A percentile compares a stretch with the other conserved stretches of the same genome.
Conservation (phyloP, 2,329 filamentous ascomycete species). For the Fusarium oligoseptatum region DNA sequence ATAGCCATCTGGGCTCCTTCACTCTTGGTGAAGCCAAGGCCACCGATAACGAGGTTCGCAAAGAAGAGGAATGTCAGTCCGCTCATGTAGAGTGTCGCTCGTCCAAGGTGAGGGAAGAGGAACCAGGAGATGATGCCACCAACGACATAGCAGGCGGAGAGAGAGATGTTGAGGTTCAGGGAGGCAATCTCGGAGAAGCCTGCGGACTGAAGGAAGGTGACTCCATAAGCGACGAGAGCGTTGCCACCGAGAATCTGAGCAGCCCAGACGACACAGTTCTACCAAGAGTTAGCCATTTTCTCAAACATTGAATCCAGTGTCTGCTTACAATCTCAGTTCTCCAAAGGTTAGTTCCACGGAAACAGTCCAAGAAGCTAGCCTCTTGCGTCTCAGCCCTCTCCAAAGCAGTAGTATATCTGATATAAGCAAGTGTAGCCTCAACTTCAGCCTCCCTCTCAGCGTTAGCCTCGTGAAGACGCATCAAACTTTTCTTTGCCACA, state of each 20-base stretch:
- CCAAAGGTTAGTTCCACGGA: slow-evolving; percentile 58
- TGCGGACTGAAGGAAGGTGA: slow-evolving; percentile 55
- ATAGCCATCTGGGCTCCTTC: slow-evolving; percentile 24
- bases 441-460: slow-evolving; percentile 45
- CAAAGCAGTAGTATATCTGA: slow-evolving; percentile 39
- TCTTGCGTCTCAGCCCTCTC: slow-evolving; percentile 55
- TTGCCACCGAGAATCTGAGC: slow-evolving; percentile 54
- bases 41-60: slow-evolving; percentile 46
- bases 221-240: slow-evolving; percentile 53
- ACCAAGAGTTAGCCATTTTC: neutral
- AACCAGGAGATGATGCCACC: slow-evolving; percentile 57
- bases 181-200: slow-evolving; percentile 53
- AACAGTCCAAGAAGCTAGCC: slow-evolving; percentile 57
- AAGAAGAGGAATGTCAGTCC: slow-evolving; percentile 56
- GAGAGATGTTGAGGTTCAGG: slow-evolving; percentile 56
- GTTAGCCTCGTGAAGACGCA: slow-evolving; percentile 41
- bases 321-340: slow-evolving; percentile 52
- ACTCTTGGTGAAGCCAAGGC: slow-evolving; percentile 16
- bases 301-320: too few species aligned
- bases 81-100: slow-evolving; percentile 57
- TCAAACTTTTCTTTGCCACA: slow-evolving; percentile 41
- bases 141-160: slow-evolving; percentile 56
- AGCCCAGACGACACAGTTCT: slow-evolving; percentile 55
- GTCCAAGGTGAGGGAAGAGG: slow-evolving; percentile 55
- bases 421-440: slow-evolving; percentile 27